Evolutionary conservation across 2,329 filamentous ascomycete genomes (phyloP), one percentile per base, ranked within the genome.

Genomic region (Penicillium janthinellum): DNA sequence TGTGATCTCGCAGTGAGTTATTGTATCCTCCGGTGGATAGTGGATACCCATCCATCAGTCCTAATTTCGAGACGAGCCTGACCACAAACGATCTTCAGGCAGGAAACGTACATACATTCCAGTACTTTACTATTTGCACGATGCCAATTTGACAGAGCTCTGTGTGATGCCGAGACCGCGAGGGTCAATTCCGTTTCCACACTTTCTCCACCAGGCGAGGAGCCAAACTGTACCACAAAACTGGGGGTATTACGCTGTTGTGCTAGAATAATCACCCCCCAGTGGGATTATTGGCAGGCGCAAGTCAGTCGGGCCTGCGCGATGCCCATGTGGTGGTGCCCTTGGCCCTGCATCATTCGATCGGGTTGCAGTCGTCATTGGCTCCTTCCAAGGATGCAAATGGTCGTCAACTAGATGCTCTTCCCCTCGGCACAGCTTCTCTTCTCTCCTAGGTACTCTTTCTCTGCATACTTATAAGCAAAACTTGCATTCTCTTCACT

Each of bases 231-330:
- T 34, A 45, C 57, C 54, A 61, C 58, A 52, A 45, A 44, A 7
- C 34, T 54, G 39, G 38, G 14, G 38, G 51, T 58, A 63, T 65
- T 48, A 58, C 20, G 17, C 63, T 57, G 28, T 10, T 8, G 11
- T 56, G 58, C 49, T 63, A 54, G 54, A 58, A 62, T 65, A 65
- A 66, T 65, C 63, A 63, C 11, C 15, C 53, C 25, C 3, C 14
- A 37, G 17, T 31, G 61, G 62, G 56, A 31, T 63, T 61, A 31
- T 63, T 61, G 62, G 62, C 52, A 38, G 48, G 41, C 53, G 47
- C 15, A 25, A 47, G 10, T 56, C 52, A 45, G 57, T 55, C 54
- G 41, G 35, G 42, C 52, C 35, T 42, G 60, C 44, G 39, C 28
- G 25, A 54, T 56, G 38, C 34, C 45, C 53, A 50, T 53, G 47